Evolutionary conservation across 2,329 filamentous ascomycete genomes (phyloP).

Genomic region (Neofusicoccum sp.): DNA sequence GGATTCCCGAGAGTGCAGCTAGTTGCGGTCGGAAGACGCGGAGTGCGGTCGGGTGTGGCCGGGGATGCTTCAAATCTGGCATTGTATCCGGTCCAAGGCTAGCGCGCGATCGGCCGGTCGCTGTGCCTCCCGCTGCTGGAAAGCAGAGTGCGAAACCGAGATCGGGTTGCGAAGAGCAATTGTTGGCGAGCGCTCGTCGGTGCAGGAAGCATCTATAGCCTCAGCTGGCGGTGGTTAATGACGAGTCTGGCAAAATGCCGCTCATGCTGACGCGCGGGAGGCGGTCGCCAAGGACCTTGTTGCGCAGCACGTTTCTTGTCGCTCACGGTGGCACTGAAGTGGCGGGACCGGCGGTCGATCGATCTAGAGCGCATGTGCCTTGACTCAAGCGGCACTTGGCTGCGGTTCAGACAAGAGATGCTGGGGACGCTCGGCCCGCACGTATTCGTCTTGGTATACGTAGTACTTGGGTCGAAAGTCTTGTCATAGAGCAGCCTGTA

Average conservation of each 20-base stretch:
- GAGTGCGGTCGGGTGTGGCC: not conserved
- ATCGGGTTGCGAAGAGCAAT: not conserved
- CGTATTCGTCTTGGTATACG: constrained; percentile 2
- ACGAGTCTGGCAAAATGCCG: not conserved
- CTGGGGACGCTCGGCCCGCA: not conserved
- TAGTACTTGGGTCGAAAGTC: not conserved
- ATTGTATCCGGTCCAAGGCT: not conserved
- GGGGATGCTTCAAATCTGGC: not conserved
- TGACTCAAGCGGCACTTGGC: constrained; percentile 5
- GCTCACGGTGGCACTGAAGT: not conserved
- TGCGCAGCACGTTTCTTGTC: not conserved
- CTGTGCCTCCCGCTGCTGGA: not conserved
- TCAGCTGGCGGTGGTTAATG: not conserved
- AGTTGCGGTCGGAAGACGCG: not conserved
- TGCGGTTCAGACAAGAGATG: constrained; percentile 8
- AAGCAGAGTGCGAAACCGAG: not conserved
- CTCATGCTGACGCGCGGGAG: not conserved
- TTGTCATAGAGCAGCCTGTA: not conserved
- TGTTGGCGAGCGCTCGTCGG: not conserved
- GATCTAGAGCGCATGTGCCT: not conserved
- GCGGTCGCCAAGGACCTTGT: not conserved
- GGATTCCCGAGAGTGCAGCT: not conserved
- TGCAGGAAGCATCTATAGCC: not conserved
- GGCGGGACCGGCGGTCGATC: constrained; percentile 5
- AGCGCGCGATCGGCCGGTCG: not conserved